Conservation (phyloP, 345 rosid species). For the Brassica juncea region DNA sequence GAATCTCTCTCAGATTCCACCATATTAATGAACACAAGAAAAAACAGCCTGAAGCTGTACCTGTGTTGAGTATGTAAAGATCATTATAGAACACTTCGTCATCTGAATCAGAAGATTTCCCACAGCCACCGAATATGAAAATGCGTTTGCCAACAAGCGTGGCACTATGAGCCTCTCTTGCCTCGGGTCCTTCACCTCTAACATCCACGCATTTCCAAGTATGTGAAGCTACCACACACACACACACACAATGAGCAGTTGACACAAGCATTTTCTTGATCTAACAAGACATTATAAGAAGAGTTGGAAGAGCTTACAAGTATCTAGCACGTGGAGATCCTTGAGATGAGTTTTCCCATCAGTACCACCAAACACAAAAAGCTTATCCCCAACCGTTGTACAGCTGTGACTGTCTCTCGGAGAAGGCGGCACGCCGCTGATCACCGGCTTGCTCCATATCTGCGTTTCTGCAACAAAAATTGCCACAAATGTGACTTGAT, state of each 20-base stretch:
- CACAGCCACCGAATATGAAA: slow-evolving; percentile 91
- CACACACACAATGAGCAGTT: not conserved
- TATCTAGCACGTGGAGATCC: slow-evolving; percentile 82
- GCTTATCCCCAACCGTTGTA: slow-evolving; percentile 69
- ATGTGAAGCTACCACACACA: slow-evolving; percentile 61
- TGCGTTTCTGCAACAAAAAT: slow-evolving; percentile 56
- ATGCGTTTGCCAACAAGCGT: slow-evolving; percentile 79
- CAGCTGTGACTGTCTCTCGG: slow-evolving; percentile 96
- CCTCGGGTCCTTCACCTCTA: slow-evolving; percentile 87
- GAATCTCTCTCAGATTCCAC: not conserved
- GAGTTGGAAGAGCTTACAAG: slow-evolving; percentile 56
- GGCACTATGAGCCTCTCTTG: slow-evolving; percentile 92
- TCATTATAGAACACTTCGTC: slow-evolving; percentile 83
- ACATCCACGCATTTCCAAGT: slow-evolving; percentile 76
- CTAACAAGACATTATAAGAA: not conserved
- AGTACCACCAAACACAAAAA: slow-evolving; percentile 92
- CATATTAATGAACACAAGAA: slow-evolving; percentile 5
- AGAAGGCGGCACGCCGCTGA: slow-evolving; percentile 66
- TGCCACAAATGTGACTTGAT: slow-evolving; percentile 3
- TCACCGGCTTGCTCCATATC: slow-evolving; percentile 74
- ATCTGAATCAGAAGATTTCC: slow-evolving; percentile 60
- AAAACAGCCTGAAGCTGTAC: slow-evolving; percentile 38
- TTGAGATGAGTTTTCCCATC: slow-evolving; percentile 76
- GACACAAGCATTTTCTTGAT: slow-evolving; percentile 8
- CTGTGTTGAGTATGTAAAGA: slow-evolving; percentile 82